These are phyloP conservation scores for Boletus bicolor DNA, from an alignment of 768 basidiomycete species.

Conservation along the genomic window DNA sequence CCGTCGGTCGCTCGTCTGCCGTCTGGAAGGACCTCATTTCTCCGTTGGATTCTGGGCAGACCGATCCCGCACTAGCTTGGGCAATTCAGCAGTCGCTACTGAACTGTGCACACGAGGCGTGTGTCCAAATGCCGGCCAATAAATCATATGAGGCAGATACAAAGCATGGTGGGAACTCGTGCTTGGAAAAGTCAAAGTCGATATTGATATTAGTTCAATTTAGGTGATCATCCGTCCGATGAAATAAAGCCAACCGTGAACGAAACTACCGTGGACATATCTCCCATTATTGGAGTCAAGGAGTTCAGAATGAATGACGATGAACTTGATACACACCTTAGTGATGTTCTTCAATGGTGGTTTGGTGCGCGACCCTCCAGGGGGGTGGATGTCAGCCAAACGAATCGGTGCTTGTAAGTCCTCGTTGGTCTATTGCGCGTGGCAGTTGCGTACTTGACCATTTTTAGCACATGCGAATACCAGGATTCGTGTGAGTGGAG, in stretches of 20 bases:
- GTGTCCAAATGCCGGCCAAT: background rate
- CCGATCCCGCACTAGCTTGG: slow-evolving; percentile 28
- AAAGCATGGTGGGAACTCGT: slow-evolving; percentile 8
- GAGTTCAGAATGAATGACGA: slow-evolving; percentile 52
- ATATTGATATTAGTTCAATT: slow-evolving; percentile 1
- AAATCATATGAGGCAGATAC: background rate
- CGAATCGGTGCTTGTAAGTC: slow-evolving; percentile 66
- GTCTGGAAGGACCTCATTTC: slow-evolving; percentile 10
- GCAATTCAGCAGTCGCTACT: slow-evolving; percentile 30
- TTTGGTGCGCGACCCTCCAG: slow-evolving; percentile 58
- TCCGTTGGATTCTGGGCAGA: background rate
- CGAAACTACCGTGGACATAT: slow-evolving; percentile 1
- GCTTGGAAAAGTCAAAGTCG: background rate
- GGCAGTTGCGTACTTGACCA: background rate
- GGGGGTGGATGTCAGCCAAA: slow-evolving; percentile 64
- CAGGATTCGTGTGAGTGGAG: slow-evolving; percentile 78
- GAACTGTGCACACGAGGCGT: slow-evolving; percentile 9
- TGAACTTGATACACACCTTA: slow-evolving; percentile 53
- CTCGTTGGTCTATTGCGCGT: background rate
- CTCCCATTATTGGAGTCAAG: slow-evolving; percentile 63
- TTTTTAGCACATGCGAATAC: slow-evolving; percentile 68
- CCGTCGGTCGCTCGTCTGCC: slow-evolving; percentile 1
- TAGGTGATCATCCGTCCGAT: slow-evolving; percentile 1
- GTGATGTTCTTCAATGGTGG: slow-evolving; percentile 71
- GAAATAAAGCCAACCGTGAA: background rate